Percentiles rank a stretch among this genome's conserved stretches.
Evolutionary conservation across 73 alveolate species (phyloP).

Genomic region (Paramecium tetraurelia): DNA sequence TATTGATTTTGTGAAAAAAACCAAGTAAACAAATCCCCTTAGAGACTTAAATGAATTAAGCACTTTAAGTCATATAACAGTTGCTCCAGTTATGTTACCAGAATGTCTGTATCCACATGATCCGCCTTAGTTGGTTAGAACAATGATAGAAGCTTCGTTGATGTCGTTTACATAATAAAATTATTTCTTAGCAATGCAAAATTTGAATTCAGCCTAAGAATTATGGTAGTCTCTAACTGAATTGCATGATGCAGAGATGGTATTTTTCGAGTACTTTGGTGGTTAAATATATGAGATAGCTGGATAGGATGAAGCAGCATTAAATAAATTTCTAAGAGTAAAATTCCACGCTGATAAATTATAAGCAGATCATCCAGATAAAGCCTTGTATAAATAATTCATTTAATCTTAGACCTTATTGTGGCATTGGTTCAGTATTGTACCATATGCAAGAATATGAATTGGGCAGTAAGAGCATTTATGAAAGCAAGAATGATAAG

Average conservation of each 20-base stretch:
- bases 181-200: slow-evolving; percentile 22
- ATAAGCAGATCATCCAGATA: slow-evolving; percentile 24
- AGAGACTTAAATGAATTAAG: slow-evolving; percentile 17
- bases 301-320: slow-evolving; percentile 26
- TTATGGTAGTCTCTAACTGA: slow-evolving; percentile 9
- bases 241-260: slow-evolving; percentile 5
- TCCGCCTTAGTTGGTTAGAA: slow-evolving; percentile 12
- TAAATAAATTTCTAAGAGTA: slow-evolving; percentile 23
- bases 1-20: slow-evolving; percentile 26
- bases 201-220: slow-evolving; percentile 20
- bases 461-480: background rate
- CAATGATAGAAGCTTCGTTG: background rate
- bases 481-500: slow-evolving; percentile 33
- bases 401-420: slow-evolving; percentile 12
- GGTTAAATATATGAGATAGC: slow-evolving; percentile 39
- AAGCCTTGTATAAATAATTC: slow-evolving; percentile 5
- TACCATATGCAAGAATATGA: slow-evolving; percentile 47
- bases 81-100: slow-evolving; percentile 22
- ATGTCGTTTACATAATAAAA: background rate
- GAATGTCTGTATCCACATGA: slow-evolving; percentile 32
- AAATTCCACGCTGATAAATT: slow-evolving; percentile 32
- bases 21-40: background rate
- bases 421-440: slow-evolving; percentile 39
- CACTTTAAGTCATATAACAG: slow-evolving; percentile 36
- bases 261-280: slow-evolving; percentile 39